A percentile compares a stretch with the other conserved stretches of the same genome.
phyloP scores from a whole-genome alignment of 2,329 filamentous ascomycete genomes.

The Blastomyces gilchristii region DNA sequence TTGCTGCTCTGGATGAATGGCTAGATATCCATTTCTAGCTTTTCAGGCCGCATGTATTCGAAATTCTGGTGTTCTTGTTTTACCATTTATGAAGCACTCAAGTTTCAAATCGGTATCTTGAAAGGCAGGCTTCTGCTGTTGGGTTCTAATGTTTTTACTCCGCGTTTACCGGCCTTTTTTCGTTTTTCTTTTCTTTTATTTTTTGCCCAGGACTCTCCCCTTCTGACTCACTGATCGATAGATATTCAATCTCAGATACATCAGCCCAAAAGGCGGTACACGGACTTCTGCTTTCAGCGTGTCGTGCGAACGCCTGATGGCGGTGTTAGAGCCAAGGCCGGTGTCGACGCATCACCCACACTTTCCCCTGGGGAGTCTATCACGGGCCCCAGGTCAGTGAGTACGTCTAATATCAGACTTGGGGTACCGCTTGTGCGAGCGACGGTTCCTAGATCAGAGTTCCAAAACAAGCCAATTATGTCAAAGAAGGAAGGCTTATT shows the following conservation, averaged over 20 bases:
- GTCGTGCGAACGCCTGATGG: slow-evolving; percentile 23
- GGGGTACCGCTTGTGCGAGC: slow-evolving; percentile 33
- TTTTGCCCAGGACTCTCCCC: background rate
- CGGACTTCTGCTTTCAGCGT: slow-evolving; percentile 39
- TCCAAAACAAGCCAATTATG: slow-evolving; percentile 21
- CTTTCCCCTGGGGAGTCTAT: background rate
- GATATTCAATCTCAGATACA: slow-evolving; percentile 37
- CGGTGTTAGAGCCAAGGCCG: slow-evolving; percentile 13
- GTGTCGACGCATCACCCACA: slow-evolving; percentile 10
- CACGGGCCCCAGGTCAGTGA: slow-evolving; percentile 7
- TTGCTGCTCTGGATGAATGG: background rate
- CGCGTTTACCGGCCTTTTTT: background rate
- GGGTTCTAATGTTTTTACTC: background rate
- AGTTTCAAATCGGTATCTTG: background rate
- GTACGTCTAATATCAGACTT: slow-evolving; percentile 11
- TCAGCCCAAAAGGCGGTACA: slow-evolving; percentile 40
- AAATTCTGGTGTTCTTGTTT: background rate
- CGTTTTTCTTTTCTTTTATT: background rate
- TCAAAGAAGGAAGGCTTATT: slow-evolving; percentile 5
- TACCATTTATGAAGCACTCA: background rate
- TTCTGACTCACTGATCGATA: slow-evolving; percentile 16
- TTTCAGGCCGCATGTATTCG: background rate
- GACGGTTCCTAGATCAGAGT: slow-evolving; percentile 34
- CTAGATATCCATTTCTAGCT: background rate
- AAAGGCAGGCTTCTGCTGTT: background rate